Evolutionary conservation across 805 yeast genomes (phyloP).

Genomic region (Yarrowia osloensis): DNA sequence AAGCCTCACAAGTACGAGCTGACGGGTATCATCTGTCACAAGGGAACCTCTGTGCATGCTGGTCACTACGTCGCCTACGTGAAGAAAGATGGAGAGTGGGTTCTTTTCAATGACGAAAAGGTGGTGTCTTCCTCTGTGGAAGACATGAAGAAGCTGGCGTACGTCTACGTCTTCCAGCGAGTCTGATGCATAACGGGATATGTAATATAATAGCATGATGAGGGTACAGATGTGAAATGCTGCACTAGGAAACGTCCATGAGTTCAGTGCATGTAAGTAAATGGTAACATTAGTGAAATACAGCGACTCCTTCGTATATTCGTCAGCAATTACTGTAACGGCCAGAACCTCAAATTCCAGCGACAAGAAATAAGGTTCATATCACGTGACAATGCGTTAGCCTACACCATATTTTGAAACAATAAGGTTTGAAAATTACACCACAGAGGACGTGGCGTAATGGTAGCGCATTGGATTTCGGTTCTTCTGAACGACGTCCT

Average conservation of each 20-base stretch:
- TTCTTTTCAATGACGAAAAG: constrained; percentile 85
- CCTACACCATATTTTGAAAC: not conserved
- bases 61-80: constrained; percentile 89
- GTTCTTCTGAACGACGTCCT: constrained; percentile 28
- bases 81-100: constrained; percentile 59
- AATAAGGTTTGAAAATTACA: not conserved
- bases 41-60: constrained; percentile 85
- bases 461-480: constrained; percentile 30
- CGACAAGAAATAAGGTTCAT: too few species aligned
- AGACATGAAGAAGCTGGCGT: constrained; percentile 53
- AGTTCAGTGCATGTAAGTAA: too few species aligned
- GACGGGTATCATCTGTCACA: constrained; percentile 77
- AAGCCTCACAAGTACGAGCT: constrained; percentile 47
- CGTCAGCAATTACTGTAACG: too few species aligned
- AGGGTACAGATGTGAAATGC: too few species aligned
- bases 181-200: constrained; percentile 9
- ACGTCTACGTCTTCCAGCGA: constrained; percentile 49
- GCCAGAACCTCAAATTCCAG: too few species aligned
- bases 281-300: too few species aligned
- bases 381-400: not conserved
- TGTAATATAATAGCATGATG: constrained; percentile 14
- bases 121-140: constrained; percentile 58
- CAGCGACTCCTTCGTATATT: too few species aligned
- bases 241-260: too few species aligned
- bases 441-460: constrained; percentile 21